Base-by-base conservation (phyloP, 2,329 filamentous ascomycete species). In the Leptoxyphium fumago region DNA sequence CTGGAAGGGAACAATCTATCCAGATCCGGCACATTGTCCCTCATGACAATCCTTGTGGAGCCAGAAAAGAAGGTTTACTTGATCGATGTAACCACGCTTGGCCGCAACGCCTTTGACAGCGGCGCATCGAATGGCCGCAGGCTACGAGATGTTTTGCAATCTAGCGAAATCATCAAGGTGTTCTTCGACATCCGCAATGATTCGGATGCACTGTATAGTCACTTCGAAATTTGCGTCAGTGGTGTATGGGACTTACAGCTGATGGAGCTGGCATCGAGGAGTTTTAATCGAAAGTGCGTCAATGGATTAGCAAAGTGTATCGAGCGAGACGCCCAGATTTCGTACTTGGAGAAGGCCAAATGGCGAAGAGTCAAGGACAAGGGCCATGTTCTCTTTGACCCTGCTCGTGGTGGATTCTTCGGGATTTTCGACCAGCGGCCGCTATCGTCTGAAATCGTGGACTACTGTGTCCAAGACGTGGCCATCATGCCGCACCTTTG, bases 171-270 rank as follows among this genome's bases (percentile, higher is more conserved):
- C 13, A 55, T 59, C 0, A 78, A 78, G 49, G 68, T 71, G 28
- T 66, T 78, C 46, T 78, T 77, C 50, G 75, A 80, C 46, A 62
- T 79, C 13, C 70, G 74, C 2, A 73, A 72, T 48, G 73, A 77
- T 50, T 73, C 75, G 0, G 70, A 78, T 49, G 73, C 74, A 0
- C 56, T 80, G 0, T 74, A 63, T 51, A 53, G 38, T 39, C 68
- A 65, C 29, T 76, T 60, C 48, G 36, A 52, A 0, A 61, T 79
- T 47, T 18, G 45, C 0, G 50, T 78, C 0, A 46, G 49, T 0
- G 67, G 71, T 0, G 52, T 77, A 9, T 47, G 67, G 2, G 73
- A 79, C 49, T 43, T 79, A 0, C 74, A 80, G 52, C 61, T 79
- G 1, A 71, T 78, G 66, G 73, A 78, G 52, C 50, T 69, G 2